Percentiles rank a stretch among this genome's conserved stretches.
phyloP scores from a whole-genome alignment of 148 eudicot species.

The Rhododendron griersonianum region DNA sequence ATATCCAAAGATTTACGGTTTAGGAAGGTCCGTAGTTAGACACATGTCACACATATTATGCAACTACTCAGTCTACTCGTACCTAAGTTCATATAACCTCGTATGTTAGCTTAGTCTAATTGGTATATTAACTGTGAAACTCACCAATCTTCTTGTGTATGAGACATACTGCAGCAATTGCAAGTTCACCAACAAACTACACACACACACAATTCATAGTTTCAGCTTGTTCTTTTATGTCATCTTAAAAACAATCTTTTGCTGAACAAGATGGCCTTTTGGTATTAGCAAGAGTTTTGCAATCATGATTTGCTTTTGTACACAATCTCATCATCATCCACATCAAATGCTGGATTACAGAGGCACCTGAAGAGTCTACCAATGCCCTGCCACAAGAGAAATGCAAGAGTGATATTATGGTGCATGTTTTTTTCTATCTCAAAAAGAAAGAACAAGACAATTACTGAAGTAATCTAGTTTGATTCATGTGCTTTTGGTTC shows the following conservation, averaged over 20 bases:
- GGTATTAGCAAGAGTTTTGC: not conserved
- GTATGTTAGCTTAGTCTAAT: not conserved
- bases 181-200: slow-evolving; percentile 2
- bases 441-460: not conserved
- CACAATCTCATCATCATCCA: slow-evolving; percentile 89
- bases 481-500: not conserved
- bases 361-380: slow-evolving; percentile 87
- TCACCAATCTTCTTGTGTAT: not conserved
- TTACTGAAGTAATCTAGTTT: not conserved
- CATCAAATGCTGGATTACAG: slow-evolving; percentile 83
- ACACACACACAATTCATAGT: not conserved
- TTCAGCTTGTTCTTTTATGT: not conserved
- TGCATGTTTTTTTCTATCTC: not conserved
- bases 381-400: slow-evolving; percentile 52
- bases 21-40: not conserved
- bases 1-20: not conserved
- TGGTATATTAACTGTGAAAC: not conserved
- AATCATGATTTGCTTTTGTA: slow-evolving; percentile 60
- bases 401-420: not conserved
- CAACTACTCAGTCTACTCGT: not conserved
- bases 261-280: not conserved
- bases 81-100: not conserved
- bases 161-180: not conserved
- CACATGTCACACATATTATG: not conserved
- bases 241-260: not conserved